These are phyloP conservation scores for Ophiostoma australiae DNA, from an alignment of 2,329 filamentous ascomycete genomes.

Conservation along the genomic window DNA sequence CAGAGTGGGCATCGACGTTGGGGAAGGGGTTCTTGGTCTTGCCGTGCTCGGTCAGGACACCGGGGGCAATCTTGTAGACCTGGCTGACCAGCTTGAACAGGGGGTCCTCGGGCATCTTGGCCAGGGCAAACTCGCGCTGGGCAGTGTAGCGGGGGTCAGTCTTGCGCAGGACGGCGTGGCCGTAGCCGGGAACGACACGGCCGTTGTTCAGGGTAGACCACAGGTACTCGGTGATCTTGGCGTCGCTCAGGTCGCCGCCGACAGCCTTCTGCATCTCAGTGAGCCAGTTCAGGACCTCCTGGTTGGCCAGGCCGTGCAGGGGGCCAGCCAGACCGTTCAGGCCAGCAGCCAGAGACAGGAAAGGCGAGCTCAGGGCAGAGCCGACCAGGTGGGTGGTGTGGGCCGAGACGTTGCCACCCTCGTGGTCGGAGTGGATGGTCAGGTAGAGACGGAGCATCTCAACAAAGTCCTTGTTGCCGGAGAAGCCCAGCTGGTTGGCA, in stretches of 20 bases:
- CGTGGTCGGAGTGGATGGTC: slow-evolving; percentile 99
- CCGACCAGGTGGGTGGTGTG: slow-evolving; percentile 99
- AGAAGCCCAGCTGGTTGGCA: slow-evolving; percentile 97
- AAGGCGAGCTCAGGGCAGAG: slow-evolving; percentile 91
- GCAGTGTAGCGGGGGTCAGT: slow-evolving; percentile 98
- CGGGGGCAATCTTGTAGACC: slow-evolving; percentile 99
- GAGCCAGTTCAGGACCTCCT: slow-evolving; percentile 99
- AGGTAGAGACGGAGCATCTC: slow-evolving; percentile 98
- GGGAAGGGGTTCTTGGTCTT: slow-evolving; percentile 99
- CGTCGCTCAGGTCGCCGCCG: slow-evolving; percentile 91
- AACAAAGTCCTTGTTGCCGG: slow-evolving; percentile 90
- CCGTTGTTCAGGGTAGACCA: slow-evolving; percentile 95
- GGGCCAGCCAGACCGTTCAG: slow-evolving; percentile 97
- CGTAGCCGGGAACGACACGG: slow-evolving; percentile 96
- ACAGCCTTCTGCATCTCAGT: slow-evolving; percentile 96
- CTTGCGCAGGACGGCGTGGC: slow-evolving; percentile 98
- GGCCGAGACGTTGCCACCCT: slow-evolving; percentile 97
- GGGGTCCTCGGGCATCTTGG: slow-evolving; percentile 69
- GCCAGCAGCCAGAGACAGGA: slow-evolving; percentile 93
- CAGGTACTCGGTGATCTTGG: slow-evolving; percentile 96
- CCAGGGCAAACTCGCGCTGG: slow-evolving; percentile 90
- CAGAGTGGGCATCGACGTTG: slow-evolving; percentile 98
- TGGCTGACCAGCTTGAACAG: slow-evolving; percentile 99
- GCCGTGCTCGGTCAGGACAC: slow-evolving; percentile 97
- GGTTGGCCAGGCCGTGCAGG: slow-evolving; percentile 98